Evolutionary conservation across 2,329 filamentous ascomycete genomes (phyloP).

Genomic region (Pseudogymnoascus sp.): DNA sequence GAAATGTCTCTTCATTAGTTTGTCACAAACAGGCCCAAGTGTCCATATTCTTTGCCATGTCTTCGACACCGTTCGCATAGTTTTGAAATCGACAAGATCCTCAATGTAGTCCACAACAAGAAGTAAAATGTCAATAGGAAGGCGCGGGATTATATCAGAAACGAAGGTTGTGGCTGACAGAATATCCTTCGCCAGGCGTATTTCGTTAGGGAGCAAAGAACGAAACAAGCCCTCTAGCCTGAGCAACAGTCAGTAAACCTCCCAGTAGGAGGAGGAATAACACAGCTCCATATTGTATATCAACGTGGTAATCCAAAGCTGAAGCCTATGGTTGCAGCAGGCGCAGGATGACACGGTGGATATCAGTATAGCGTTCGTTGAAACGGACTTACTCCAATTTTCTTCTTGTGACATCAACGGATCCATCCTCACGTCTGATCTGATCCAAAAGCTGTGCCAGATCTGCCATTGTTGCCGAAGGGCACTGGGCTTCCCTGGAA

Average conservation of each 20-base stretch:
- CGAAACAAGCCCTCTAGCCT: constrained; percentile 18
- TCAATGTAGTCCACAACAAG: constrained; percentile 17
- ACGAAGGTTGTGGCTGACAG: constrained; percentile 9
- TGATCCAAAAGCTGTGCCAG: constrained; percentile 14
- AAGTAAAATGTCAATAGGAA: constrained; percentile 20
- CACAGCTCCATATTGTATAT: not conserved
- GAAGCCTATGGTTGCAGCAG: not conserved
- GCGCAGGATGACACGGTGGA: not conserved
- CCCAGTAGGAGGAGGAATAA: not conserved
- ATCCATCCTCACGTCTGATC: constrained; percentile 14
- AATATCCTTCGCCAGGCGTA: constrained; percentile 9
- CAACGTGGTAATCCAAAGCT: not conserved
- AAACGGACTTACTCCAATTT: constrained; percentile 16
- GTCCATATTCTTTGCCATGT: constrained; percentile 7
- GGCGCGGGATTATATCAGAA: constrained; percentile 13
- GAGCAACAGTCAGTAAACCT: constrained; percentile 8
- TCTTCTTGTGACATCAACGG: constrained; percentile 14
- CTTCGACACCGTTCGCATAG: constrained; percentile 6
- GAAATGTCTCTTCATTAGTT: constrained; percentile 9
- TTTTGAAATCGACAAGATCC: constrained; percentile 3
- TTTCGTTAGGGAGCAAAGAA: constrained; percentile 15
- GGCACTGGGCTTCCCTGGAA: constrained; percentile 12
- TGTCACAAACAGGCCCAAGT: not conserved
- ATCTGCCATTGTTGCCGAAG: constrained; percentile 12
- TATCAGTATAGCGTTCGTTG: not conserved